Evolutionary conservation across 1,139 yeast species (phyloP), one percentile per base, ranked within the genome.

Genomic region (Taphrina deformans): DNA sequence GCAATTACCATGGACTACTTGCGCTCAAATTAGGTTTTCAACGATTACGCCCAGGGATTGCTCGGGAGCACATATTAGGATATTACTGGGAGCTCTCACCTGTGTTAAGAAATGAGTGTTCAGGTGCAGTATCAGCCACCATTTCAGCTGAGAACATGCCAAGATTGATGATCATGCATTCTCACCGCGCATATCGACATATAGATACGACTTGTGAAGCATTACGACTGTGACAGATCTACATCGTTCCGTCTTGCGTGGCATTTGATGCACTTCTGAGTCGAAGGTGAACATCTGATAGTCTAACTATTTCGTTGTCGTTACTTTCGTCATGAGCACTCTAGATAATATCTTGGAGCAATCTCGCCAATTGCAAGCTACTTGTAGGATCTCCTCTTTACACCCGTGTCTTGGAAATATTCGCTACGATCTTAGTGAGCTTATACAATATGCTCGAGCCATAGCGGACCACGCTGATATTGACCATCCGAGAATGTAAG

Each of bases 321-420:
- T 6, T 38, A 1, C 16, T 38, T 6, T 38, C 5, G 16, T 10
- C 10, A 53, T 53, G 58, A 40, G 23, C 18, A 21, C 26, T 23
- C n/a, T 53, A 41, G 58, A 27, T 9, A 23, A 53, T 23, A 53
- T 53, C 9, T 41, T 53, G 14, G 48, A 53, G 21, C 58, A 53
- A 24, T 18, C 58, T 23, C 23, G 14, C 7, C 35, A 38, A 12
- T 23, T 53, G 16, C 45, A 38, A 24, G 48, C 24, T 16, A 21
- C 48, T 9, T 21, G 9, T 21, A 21, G 14, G 7, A 14, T 21
- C 12, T 12, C 46, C n/a, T 23, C 9, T 23, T 14, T 53, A 18
- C 63, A 59, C 18, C 63, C 63, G 6, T 45, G 50, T 14, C 50
- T 59, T 4, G 21, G 16, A 10, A 27, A 16, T 12, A 14, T 59